Base-by-base conservation (phyloP, 805 yeast species). In the Kodamaea restingae region DNA sequence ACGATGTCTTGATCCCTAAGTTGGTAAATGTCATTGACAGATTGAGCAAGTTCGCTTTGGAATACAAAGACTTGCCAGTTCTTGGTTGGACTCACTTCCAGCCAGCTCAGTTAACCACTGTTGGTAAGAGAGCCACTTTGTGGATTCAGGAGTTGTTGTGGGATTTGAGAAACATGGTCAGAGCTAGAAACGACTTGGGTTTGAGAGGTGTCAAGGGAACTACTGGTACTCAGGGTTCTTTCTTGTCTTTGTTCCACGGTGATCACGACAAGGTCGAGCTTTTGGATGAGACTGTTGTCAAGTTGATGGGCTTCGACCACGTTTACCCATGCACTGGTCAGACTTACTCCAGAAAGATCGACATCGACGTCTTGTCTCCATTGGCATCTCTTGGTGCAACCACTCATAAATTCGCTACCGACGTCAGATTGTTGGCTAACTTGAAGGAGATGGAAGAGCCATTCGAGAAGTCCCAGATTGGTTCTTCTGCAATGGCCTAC, bases 1-100 rank as follows among this genome's bases (percentile, higher is more conserved):
- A 88, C 59, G 98, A 93, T 54, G 66, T 93, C 27, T 68, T 93
- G 54, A 88, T 93, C 60, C 96, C 96, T 47, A 93, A 93, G 67
- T 76, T 93, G 53, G 98, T 88, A 54, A 93, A 93, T 55, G 98
- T 93, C 49, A 93, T 93, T 54, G 84, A 90, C 73, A 79, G 96
- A 65, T 73, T 93, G 61, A 67, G 88, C 44, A 71, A 84, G 60
- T 93, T 93, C 63, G 98, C 98, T 33, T 60, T 88, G 48, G 80
- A 85, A 63, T 79, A 91, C 75, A 93, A 93, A 71, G 98, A 93
- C 64, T 66, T 90, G 66, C 98, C 98, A 26, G 96, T 90, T 32
- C 76, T 93, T 50, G 98, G 98, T 25, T 93, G 98, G 98, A 93
- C 98, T 42, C 98, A 93, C 67, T 93, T 93, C 80, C 98, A 93